Evolutionary conservation across 805 yeast species (phyloP).

Genomic region (Myxozyma vanderwaltii): DNA sequence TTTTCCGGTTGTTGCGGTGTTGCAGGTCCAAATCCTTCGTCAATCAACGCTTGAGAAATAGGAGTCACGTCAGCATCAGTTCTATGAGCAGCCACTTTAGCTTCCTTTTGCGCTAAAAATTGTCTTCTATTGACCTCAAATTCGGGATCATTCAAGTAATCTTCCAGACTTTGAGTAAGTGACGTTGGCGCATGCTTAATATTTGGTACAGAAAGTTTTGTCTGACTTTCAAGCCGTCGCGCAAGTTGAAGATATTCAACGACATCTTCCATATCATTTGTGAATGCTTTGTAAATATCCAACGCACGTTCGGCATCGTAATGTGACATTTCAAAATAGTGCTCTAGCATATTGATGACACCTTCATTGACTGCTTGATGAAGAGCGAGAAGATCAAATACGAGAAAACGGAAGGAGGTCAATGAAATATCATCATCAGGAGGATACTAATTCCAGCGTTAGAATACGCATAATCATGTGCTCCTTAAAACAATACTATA

Average conservation of each 20-base stretch:
- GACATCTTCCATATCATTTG: conserved; percentile 81
- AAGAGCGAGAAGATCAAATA: conserved; percentile 82
- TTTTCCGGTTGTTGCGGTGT: conserved; percentile 6
- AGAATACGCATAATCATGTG: no score
- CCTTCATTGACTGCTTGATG: conserved; percentile 95
- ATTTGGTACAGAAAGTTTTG: conserved; percentile 90
- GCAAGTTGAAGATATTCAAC: conserved; percentile 87
- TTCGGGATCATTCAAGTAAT: conserved; percentile 82
- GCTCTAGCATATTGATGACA: conserved; percentile 88
- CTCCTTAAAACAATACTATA: not conserved
- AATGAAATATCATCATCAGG: conserved; percentile 83
- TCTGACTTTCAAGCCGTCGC: conserved; percentile 80
- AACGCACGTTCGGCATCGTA: conserved; percentile 85
- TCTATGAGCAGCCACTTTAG: conserved; percentile 38
- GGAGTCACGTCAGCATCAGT: conserved; percentile 39
- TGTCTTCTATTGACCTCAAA: conserved; percentile 79
- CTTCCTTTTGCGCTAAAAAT: conserved; percentile 67
- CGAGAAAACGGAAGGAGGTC: conserved; percentile 82
- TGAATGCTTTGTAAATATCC: conserved; percentile 80
- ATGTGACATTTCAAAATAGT: conserved; percentile 89
- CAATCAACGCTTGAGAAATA: conserved; percentile 12
- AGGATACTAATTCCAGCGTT: conserved; percentile 47
- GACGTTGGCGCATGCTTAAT: conserved; percentile 97
- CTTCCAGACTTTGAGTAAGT: conserved; percentile 80
- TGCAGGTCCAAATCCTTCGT: not conserved